Evolutionary conservation across 2,329 filamentous ascomycete genomes (phyloP).

Genomic region (Cucurbitaria berberidis): DNA sequence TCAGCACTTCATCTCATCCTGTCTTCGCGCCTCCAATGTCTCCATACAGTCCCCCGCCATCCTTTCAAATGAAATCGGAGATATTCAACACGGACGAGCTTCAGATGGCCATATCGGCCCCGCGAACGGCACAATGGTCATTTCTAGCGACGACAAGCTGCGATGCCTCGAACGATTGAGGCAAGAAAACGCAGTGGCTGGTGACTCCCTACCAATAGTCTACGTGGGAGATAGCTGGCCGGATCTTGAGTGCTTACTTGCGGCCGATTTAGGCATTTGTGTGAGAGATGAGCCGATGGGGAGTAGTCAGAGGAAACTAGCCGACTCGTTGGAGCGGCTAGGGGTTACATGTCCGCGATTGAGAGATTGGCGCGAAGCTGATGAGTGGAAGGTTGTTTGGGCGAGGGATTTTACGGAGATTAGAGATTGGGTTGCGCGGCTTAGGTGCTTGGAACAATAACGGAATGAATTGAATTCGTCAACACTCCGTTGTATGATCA

Average conservation of each 20-base stretch:
- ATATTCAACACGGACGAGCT: constrained; percentile 8
- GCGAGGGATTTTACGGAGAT: constrained; percentile 23
- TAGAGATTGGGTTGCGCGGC: constrained; percentile 4
- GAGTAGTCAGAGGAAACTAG: constrained; percentile 43
- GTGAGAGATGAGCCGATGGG: constrained; percentile 49
- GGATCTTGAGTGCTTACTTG: constrained; percentile 54
- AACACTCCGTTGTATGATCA: too few relatives aligned
- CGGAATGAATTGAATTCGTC: not conserved
- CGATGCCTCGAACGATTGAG: constrained; percentile 26
- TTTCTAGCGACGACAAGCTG: constrained; percentile 52
- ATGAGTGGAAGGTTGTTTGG: constrained; percentile 33
- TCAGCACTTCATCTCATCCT: constrained; percentile 48
- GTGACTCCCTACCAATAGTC: constrained; percentile 31
- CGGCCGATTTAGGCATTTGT: constrained; percentile 56
- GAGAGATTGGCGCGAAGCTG: constrained; percentile 12
- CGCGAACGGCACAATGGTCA: constrained; percentile 25
- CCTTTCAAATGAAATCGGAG: constrained; percentile 33
- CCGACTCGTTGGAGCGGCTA: constrained; percentile 42
- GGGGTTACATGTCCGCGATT: constrained; percentile 33
- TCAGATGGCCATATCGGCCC: constrained; percentile 28
- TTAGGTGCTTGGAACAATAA: not conserved
- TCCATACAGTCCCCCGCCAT: constrained; percentile 5
- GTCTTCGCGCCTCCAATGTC: constrained; percentile 19
- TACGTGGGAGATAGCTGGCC: constrained; percentile 58
- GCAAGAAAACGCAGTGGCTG: not conserved